These are phyloP conservation scores for Pyrenochaeta sp. DNA, from an alignment of 2,329 filamentous ascomycete species.

Conservation along the genomic window DNA sequence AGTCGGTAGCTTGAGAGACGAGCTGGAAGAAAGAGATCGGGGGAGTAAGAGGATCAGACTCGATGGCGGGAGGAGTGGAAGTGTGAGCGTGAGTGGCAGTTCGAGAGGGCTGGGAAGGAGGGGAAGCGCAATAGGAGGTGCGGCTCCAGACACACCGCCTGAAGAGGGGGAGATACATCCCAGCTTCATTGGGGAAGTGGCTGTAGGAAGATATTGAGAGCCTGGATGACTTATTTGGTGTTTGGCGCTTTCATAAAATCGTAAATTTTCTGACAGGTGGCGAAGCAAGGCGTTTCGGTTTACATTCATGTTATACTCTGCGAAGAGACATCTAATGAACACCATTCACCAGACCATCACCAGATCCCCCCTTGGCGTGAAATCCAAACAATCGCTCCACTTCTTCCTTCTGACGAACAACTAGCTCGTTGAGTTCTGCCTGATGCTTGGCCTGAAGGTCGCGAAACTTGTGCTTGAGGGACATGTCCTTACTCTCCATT, in stretches of 20 bases:
- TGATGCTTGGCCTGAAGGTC: slow-evolving; percentile 24
- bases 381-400: slow-evolving; percentile 13
- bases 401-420: slow-evolving; percentile 12
- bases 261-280: not conserved
- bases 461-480: slow-evolving; percentile 11
- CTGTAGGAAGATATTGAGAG: slow-evolving; percentile 17
- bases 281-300: not conserved
- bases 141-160: slow-evolving; percentile 28
- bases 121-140: slow-evolving; percentile 10
- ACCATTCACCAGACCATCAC: not conserved
- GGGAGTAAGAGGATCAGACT: slow-evolving; percentile 29
- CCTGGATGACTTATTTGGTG: not conserved
- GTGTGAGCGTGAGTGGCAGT: slow-evolving; percentile 20
- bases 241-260: not conserved
- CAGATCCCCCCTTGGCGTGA: not conserved
- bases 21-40: slow-evolving; percentile 30
- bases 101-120: slow-evolving; percentile 14
- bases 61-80: slow-evolving; percentile 20
- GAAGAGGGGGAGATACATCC: slow-evolving; percentile 32
- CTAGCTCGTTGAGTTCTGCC: slow-evolving; percentile 17
- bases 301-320: not conserved
- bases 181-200: slow-evolving; percentile 32
- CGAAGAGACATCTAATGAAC: not conserved
- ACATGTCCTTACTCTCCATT: not conserved
- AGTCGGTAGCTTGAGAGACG: slow-evolving; percentile 22